Percentiles rank a stretch among this genome's conserved stretches.
Evolutionary conservation across 345 rosid species (phyloP).

Genomic region (Brassica cretica): DNA sequence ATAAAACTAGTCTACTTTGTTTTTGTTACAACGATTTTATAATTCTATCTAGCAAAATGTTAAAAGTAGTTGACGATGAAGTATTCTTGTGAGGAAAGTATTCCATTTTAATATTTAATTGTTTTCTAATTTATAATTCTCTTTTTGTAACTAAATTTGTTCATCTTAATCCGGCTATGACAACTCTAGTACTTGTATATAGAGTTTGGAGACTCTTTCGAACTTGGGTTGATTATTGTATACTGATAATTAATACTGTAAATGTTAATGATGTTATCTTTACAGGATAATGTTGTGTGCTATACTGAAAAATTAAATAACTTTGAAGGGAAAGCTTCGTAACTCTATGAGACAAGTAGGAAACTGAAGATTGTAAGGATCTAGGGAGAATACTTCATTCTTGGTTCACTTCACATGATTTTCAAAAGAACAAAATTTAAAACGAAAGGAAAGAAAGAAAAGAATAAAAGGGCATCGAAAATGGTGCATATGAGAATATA

Average conservation of each 20-base stretch:
- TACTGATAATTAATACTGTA: neutral
- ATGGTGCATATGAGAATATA: slow-evolving; percentile 38
- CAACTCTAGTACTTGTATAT: neutral
- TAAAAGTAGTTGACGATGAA: neutral
- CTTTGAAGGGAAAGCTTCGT: slow-evolving; percentile 29
- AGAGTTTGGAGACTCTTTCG: neutral
- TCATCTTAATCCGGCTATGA: neutral
- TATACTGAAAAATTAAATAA: neutral
- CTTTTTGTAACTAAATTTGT: neutral
- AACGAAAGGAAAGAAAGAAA: slow-evolving; percentile 17
- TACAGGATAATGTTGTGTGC: neutral
- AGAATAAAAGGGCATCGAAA: slow-evolving; percentile 37
- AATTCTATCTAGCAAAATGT: neutral
- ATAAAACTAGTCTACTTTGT: neutral
- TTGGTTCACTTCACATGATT: slow-evolving; percentile 24
- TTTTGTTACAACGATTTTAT: neutral
- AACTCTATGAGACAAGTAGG: slow-evolving; percentile 32
- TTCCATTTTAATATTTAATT: neutral
- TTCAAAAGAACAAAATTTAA: slow-evolving; percentile 12
- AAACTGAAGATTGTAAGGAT: slow-evolving; percentile 41
- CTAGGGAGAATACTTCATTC: slow-evolving; percentile 40
- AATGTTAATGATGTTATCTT: neutral
- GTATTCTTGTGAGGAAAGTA: slow-evolving; percentile 14
- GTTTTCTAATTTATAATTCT: slow-evolving; percentile 3
- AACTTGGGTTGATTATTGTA: neutral